These are phyloP conservation scores for Tetrastigma voinierianum DNA, from an alignment of 164 flowering plant genomes.

Conservation along the genomic window DNA sequence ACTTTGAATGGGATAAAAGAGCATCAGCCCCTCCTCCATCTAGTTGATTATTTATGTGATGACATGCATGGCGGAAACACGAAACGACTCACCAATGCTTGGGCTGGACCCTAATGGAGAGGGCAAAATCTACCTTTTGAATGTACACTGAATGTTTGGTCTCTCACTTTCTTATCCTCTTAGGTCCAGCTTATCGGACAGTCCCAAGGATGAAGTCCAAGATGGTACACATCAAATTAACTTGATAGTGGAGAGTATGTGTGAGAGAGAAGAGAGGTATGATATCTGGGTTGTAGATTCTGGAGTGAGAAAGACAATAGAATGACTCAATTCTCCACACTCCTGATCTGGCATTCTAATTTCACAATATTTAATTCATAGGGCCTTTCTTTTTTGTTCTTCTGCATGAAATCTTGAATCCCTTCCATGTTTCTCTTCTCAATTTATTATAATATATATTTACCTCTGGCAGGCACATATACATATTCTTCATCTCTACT, in stretches of 20 bases:
- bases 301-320: slow-evolving; percentile 44
- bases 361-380: slow-evolving; percentile 16
- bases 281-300: slow-evolving; percentile 32
- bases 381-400: slow-evolving; percentile 22
- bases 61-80: too few species aligned
- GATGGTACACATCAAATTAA: too few species aligned
- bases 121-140: too few species aligned
- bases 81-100: too few species aligned
- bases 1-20: too few species aligned
- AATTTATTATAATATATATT: slow-evolving; percentile 31
- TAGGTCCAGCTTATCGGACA: too few species aligned
- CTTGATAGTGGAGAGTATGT: background rate
- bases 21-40: too few species aligned
- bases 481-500: background rate
- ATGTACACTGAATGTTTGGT: too few species aligned
- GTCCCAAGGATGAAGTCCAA: too few species aligned
- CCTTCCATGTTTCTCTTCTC: slow-evolving; percentile 39
- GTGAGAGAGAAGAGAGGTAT: slow-evolving; percentile 8
- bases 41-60: too few species aligned
- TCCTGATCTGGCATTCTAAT: slow-evolving; percentile 33
- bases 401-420: slow-evolving; percentile 22
- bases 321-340: slow-evolving; percentile 35
- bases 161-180: too few species aligned
- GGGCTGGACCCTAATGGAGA: too few species aligned
- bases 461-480: background rate